A percentile compares a stretch with the other conserved stretches of the same genome.
Evolutionary conservation across 2,329 filamentous ascomycete species (phyloP).

Genomic region (Xylaria sp.): DNA sequence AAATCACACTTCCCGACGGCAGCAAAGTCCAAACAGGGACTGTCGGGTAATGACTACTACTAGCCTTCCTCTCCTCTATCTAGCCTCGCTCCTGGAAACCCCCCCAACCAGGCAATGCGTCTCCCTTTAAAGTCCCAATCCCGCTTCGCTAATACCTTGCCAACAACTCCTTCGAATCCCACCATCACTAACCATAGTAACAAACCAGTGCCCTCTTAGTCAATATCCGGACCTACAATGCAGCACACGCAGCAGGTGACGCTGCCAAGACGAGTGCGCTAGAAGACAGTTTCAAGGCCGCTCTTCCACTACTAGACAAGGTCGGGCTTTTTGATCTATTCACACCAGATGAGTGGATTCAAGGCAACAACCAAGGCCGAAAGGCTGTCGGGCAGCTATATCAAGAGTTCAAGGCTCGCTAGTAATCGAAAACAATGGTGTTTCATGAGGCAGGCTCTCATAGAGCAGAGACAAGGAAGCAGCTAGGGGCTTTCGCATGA

Average conservation of each 20-base stretch:
- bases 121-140: background rate
- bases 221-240: constrained; percentile 46
- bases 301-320: constrained; percentile 43
- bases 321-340: constrained; percentile 48
- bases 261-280: constrained; percentile 35
- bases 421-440: constrained; percentile 12
- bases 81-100: background rate
- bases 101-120: background rate
- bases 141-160: background rate
- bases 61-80: background rate
- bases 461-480: background rate
- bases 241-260: constrained; percentile 41
- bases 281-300: constrained; percentile 40
- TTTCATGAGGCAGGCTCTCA: background rate
- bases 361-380: constrained; percentile 43
- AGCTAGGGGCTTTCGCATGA: background rate
- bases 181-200: constrained; percentile 2
- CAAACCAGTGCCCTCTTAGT: constrained; percentile 42
- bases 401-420: constrained; percentile 40
- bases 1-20: constrained; percentile 46
- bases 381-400: constrained; percentile 43
- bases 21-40: constrained; percentile 48
- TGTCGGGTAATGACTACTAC: constrained; percentile 40
- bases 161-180: background rate
- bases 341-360: constrained; percentile 45